Evolutionary conservation across 192 early-diverging fungal genomes (phyloP).

Genomic region (Jimgerdemannia flammicorona): DNA sequence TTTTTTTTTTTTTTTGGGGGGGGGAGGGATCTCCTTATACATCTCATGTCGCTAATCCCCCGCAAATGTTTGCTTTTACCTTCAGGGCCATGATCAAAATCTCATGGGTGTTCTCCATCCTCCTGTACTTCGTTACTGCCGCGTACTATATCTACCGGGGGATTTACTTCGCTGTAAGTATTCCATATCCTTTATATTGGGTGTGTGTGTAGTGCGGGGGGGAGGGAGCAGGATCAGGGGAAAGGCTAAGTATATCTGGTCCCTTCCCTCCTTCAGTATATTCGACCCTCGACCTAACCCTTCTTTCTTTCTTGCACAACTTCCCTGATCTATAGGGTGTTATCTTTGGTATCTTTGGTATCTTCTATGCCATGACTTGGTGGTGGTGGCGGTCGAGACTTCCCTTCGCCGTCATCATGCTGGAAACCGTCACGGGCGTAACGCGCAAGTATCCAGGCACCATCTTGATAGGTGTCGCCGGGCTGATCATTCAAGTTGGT

Average conservation of each 20-base stretch:
- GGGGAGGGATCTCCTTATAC: background rate
- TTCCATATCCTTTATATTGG: background rate
- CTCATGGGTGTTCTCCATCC: slow-evolving; percentile 36
- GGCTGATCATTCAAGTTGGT: slow-evolving; percentile 55
- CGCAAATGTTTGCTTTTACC: slow-evolving; percentile 3
- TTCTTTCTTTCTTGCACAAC: background rate
- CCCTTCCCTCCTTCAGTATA: too few relatives aligned
- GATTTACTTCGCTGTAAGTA: slow-evolving; percentile 34
- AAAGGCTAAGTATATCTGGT: too few relatives aligned
- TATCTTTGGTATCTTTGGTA: slow-evolving; percentile 36
- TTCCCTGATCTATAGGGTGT: slow-evolving; percentile 9
- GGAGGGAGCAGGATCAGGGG: too few relatives aligned
- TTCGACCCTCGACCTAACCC: background rate
- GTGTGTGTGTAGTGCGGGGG: background rate
- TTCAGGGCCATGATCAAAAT: slow-evolving; percentile 31
- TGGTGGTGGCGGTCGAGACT: slow-evolving; percentile 43
- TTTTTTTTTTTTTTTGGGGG: too few relatives aligned
- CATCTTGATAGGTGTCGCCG: slow-evolving; percentile 71
- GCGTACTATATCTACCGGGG: slow-evolving; percentile 38
- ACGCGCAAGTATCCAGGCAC: slow-evolving; percentile 79
- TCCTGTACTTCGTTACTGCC: slow-evolving; percentile 40
- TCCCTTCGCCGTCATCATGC: slow-evolving; percentile 57
- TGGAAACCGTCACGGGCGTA: slow-evolving; percentile 77
- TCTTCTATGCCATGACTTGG: slow-evolving; percentile 36
- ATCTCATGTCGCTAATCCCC: too few relatives aligned